phyloP scores from a whole-genome alignment of 371 early-diverging fungal genomes.

The Rhizopus stolonifer region DNA sequence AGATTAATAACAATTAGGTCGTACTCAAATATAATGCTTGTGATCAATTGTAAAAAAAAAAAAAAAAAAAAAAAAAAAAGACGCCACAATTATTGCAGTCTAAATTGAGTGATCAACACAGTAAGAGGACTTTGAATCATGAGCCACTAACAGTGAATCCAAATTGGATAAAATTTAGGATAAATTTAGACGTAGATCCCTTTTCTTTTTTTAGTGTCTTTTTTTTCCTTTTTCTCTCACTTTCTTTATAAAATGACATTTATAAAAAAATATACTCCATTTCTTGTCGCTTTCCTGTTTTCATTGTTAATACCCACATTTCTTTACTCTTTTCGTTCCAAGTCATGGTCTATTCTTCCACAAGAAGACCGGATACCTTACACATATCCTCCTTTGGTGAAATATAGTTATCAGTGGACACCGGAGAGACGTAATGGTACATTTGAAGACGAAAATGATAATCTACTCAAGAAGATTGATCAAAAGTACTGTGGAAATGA shows the following conservation, averaged over 20 bases:
- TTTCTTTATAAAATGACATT: slow-evolving; percentile 13
- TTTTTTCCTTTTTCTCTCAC: slow-evolving; percentile 5
- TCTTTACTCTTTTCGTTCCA: slow-evolving; percentile 11
- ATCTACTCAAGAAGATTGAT: slow-evolving; percentile 26
- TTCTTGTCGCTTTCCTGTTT: slow-evolving; percentile 18
- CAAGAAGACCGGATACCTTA: slow-evolving; percentile 1
- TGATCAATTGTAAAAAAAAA: too few species aligned
- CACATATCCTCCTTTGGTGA: slow-evolving; percentile 17
- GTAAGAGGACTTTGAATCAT: too few species aligned
- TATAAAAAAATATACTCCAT: slow-evolving; percentile 14
- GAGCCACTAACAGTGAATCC: too few species aligned
- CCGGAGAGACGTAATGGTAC: neutral
- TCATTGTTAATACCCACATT: slow-evolving; percentile 19
- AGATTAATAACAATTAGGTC: too few species aligned
- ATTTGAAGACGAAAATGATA: neutral
- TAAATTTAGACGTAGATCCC: slow-evolving; percentile 9
- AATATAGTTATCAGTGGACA: slow-evolving; percentile 24
- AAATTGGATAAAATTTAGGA: neutral
- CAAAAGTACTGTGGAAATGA: slow-evolving; percentile 32
- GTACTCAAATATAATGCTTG: too few species aligned
- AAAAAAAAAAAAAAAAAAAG: too few species aligned
- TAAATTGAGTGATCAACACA: too few species aligned
- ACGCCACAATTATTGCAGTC: too few species aligned
- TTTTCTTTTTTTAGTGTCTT: slow-evolving; percentile 5
- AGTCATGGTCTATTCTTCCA: neutral